Percentiles rank a stretch among this genome's conserved stretches.
phyloP scores from a whole-genome alignment of 176 grass and related monocot genomes.

The Oryza meyeriana region DNA sequence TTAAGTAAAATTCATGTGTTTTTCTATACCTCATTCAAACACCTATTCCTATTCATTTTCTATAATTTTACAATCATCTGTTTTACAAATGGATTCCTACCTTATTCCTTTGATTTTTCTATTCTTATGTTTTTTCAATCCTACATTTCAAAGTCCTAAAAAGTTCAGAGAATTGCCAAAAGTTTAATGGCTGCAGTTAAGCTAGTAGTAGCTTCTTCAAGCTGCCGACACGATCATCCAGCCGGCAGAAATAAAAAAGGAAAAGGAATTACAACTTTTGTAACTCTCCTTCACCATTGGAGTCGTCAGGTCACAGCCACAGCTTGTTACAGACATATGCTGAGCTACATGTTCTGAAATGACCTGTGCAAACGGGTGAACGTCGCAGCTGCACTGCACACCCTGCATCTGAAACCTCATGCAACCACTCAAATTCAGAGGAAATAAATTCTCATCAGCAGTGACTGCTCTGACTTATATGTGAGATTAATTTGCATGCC shows the following conservation, averaged over 20 bases:
- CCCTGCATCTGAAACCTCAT: neutral
- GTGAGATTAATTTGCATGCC: neutral
- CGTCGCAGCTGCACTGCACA: neutral
- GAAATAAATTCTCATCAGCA: neutral
- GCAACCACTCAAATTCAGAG: neutral
- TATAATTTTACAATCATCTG: too few relatives aligned
- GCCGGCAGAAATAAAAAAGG: slow-evolving; percentile 37
- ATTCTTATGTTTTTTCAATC: too few relatives aligned
- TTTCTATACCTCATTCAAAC: too few relatives aligned
- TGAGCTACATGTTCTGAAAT: slow-evolving; percentile 15
- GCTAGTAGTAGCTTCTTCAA: neutral
- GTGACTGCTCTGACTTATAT: neutral
- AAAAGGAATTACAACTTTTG: neutral
- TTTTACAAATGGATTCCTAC: too few relatives aligned
- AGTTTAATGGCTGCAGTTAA: neutral
- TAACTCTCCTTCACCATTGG: slow-evolving; percentile 9
- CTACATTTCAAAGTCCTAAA: too few relatives aligned
- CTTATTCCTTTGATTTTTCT: too few relatives aligned
- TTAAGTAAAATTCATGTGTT: too few relatives aligned
- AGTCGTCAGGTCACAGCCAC: slow-evolving; percentile 43
- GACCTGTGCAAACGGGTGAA: slow-evolving; percentile 12
- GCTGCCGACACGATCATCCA: slow-evolving; percentile 50
- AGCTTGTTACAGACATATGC: slow-evolving; percentile 25
- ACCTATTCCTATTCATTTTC: too few relatives aligned
- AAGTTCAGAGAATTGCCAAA: neutral